phyloP scores from a whole-genome alignment of 371 early-diverging fungal genomes.

The Parasitella parasitica region DNA sequence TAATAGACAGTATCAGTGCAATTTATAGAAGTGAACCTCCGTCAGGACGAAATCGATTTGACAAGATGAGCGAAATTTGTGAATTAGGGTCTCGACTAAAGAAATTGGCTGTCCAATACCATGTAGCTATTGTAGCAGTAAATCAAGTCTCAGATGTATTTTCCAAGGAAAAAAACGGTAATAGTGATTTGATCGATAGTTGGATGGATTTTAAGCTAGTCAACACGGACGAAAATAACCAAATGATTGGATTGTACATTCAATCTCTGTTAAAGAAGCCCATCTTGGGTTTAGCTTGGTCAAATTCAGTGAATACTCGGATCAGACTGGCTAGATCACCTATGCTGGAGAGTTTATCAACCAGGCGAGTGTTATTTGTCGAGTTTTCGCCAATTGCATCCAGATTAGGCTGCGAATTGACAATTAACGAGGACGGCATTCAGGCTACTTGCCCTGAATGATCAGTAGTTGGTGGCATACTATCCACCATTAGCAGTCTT shows the following conservation, averaged over 20 bases:
- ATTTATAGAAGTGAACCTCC: conserved; percentile 63
- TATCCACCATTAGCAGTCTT: not conserved
- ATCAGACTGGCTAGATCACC: conserved; percentile 57
- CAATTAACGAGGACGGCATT: conserved; percentile 30
- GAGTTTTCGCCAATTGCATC: conserved; percentile 39
- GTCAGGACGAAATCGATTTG: conserved; percentile 19
- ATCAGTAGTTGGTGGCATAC: not conserved
- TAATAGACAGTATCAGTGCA: conserved; percentile 87
- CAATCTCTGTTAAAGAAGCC: conserved; percentile 59
- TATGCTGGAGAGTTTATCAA: conserved; percentile 23
- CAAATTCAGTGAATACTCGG: conserved; percentile 71
- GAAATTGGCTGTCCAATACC: conserved; percentile 55
- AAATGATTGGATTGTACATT: conserved; percentile 37
- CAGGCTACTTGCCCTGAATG: not conserved
- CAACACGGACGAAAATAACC: conserved; percentile 6
- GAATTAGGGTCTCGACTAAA: conserved; percentile 65
- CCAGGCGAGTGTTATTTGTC: conserved; percentile 40
- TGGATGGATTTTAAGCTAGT: conserved; percentile 38
- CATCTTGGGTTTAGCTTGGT: conserved; percentile 77
- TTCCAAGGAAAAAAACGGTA: not conserved
- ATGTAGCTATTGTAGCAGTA: conserved; percentile 60
- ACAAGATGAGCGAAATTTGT: conserved; percentile 56
- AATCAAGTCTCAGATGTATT: conserved; percentile 46
- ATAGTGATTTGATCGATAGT: conserved; percentile 13
- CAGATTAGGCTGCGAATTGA: conserved; percentile 37